Conservation (phyloP, 768 basidiomycete species). For the Psilocybe cyanescens region DNA sequence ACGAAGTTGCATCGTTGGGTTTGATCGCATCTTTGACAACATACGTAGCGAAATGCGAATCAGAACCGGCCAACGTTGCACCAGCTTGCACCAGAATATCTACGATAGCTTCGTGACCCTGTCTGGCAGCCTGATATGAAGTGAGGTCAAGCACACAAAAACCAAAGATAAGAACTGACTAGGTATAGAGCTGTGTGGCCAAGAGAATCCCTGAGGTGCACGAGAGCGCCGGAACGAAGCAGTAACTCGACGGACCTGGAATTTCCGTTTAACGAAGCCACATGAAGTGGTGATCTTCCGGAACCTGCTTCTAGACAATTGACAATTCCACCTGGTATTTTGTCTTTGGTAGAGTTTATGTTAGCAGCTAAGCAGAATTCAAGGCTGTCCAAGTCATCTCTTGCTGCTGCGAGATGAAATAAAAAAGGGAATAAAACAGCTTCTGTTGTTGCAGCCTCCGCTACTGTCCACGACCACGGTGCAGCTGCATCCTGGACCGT, state of each 20-base stretch:
- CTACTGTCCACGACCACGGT: constrained; percentile 79
- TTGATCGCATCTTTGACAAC: constrained; percentile 40
- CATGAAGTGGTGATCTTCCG: constrained; percentile 78
- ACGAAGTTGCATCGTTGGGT: constrained; percentile 44
- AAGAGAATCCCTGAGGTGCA: constrained; percentile 78
- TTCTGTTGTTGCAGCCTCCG: constrained; percentile 73
- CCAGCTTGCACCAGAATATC: constrained; percentile 72
- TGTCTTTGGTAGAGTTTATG: constrained; percentile 31
- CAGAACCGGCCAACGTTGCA: constrained; percentile 71
- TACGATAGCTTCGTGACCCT: constrained; percentile 65
- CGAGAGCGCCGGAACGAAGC: constrained; percentile 75
- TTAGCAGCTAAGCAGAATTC: constrained; percentile 57
- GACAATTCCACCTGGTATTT: constrained; percentile 69
- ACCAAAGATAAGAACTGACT: constrained; percentile 41
- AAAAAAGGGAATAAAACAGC: constrained; percentile 75
- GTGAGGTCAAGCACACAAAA: constrained; percentile 1
- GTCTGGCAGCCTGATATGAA: constrained; percentile 67
- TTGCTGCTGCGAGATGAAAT: constrained; percentile 77
- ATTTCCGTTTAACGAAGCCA: constrained; percentile 75
- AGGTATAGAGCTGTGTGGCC: constrained; percentile 89
- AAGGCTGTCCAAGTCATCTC: constrained; percentile 67
- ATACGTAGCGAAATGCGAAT: constrained; percentile 61
- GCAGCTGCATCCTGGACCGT: constrained; percentile 54
- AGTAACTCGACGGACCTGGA: constrained; percentile 47
- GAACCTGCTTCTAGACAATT: constrained; percentile 75